Conservation (phyloP, 164 flowering plant genomes). For the Taxillus chinensis region DNA sequence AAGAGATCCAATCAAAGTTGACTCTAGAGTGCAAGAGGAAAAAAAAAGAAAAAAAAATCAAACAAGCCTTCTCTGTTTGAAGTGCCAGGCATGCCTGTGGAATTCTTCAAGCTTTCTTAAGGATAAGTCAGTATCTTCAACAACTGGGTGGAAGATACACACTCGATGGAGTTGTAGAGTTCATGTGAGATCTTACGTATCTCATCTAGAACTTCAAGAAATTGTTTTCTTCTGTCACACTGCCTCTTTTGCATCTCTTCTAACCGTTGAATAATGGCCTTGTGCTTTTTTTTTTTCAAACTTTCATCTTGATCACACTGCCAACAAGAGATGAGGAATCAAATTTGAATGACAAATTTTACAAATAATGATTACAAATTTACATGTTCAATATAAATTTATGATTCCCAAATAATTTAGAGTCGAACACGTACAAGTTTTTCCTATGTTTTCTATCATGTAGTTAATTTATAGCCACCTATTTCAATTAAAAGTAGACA, state of each 20-base stretch:
- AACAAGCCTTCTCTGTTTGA: slow-evolving; percentile 77
- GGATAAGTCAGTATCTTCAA: slow-evolving; percentile 81
- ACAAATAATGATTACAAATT: no score
- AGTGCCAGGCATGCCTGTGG: slow-evolving; percentile 58
- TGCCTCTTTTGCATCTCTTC: slow-evolving; percentile 86
- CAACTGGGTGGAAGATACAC: slow-evolving; percentile 14
- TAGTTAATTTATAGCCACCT: no score
- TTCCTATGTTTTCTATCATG: no score
- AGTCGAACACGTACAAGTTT: no score
- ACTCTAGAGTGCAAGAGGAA: background rate
- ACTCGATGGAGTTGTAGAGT: slow-evolving; percentile 24
- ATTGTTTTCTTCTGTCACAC: slow-evolving; percentile 61
- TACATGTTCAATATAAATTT: no score
- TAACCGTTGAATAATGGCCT: slow-evolving; percentile 51
- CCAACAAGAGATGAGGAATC: slow-evolving; percentile 1
- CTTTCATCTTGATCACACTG: slow-evolving; percentile 66
- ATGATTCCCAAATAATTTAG: no score
- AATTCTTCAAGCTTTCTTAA: slow-evolving; percentile 77
- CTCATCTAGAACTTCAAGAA: slow-evolving; percentile 52
- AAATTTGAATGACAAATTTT: no score
- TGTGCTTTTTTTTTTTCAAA: slow-evolving; percentile 75
- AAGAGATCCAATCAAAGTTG: background rate
- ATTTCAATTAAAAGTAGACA: no score
- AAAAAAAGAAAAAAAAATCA: background rate
- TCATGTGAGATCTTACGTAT: slow-evolving; percentile 47